These are phyloP conservation scores for Cephaloascus albidus DNA, from an alignment of 805 yeast species.

Conservation along the genomic window DNA sequence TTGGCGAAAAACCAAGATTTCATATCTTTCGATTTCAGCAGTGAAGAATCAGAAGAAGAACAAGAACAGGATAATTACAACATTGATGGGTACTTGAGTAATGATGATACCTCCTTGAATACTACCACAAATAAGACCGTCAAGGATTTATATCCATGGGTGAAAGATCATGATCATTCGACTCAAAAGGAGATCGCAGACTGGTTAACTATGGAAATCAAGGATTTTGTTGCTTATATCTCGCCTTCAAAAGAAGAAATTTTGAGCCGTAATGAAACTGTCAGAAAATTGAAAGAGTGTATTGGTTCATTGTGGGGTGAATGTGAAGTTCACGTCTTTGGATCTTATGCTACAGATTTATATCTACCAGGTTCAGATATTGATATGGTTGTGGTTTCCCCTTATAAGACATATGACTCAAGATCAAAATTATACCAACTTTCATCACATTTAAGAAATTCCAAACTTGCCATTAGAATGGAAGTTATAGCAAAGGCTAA, in stretches of 20 bases:
- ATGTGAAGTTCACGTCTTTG: slow-evolving; percentile 78
- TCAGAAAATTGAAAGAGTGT: slow-evolving; percentile 45
- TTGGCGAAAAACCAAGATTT: slow-evolving; percentile 39
- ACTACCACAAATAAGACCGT: slow-evolving; percentile 9
- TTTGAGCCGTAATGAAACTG: slow-evolving; percentile 52
- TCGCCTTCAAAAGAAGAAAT: slow-evolving; percentile 79
- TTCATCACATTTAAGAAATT: slow-evolving; percentile 56
- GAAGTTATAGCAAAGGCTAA: slow-evolving; percentile 86
- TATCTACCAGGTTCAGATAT: slow-evolving; percentile 94
- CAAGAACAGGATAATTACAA: slow-evolving; percentile 12
- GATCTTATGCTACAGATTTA: slow-evolving; percentile 88
- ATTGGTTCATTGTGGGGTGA: slow-evolving; percentile 61
- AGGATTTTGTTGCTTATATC: slow-evolving; percentile 75
- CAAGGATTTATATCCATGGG: slow-evolving; percentile 57
- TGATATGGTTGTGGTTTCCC: slow-evolving; percentile 79
- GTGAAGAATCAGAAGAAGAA: slow-evolving; percentile 27
- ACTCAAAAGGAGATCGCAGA: slow-evolving; percentile 70
- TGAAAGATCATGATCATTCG: slow-evolving; percentile 68
- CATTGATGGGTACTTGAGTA: slow-evolving; percentile 23
- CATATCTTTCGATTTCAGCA: slow-evolving; percentile 44
- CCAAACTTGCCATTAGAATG: slow-evolving; percentile 56
- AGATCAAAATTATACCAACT: slow-evolving; percentile 63
- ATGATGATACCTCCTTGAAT: slow-evolving; percentile 21
- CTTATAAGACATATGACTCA: slow-evolving; percentile 46
- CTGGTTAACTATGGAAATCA: slow-evolving; percentile 81